Percentiles rank a stretch among this genome's conserved stretches.
phyloP scores from a whole-genome alignment of 192 early-diverging fungal species.

The Rhizoclosmatium sp. region DNA sequence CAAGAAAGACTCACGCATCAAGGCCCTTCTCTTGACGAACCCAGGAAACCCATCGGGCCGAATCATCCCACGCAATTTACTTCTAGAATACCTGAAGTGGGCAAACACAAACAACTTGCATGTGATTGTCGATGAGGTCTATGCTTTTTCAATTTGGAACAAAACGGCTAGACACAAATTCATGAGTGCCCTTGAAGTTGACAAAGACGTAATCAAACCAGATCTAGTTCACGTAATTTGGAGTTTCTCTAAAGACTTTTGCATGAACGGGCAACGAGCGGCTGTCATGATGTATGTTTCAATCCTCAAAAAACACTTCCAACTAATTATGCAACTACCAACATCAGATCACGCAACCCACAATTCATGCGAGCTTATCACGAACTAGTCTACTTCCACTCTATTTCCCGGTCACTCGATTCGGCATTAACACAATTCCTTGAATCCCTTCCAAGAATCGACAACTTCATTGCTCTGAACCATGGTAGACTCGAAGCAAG shows the following conservation, averaged over 20 bases:
- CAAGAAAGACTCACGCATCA: constrained; percentile 16
- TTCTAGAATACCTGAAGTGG: constrained; percentile 68
- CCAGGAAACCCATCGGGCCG: constrained; percentile 75
- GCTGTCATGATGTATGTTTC: constrained; percentile 67
- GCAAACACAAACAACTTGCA: constrained; percentile 70
- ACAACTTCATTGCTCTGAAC: constrained; percentile 66
- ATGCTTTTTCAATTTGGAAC: constrained; percentile 55
- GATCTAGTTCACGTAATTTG: constrained; percentile 71
- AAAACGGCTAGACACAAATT: neutral
- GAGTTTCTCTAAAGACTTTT: constrained; percentile 87
- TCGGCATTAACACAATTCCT: constrained; percentile 64
- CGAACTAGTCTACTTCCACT: constrained; percentile 59
- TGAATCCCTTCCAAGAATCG: constrained; percentile 62
- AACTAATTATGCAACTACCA: neutral
- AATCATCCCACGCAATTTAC: constrained; percentile 57
- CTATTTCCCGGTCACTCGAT: constrained; percentile 69
- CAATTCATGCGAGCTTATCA: constrained; percentile 19
- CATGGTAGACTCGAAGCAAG: constrained; percentile 59
- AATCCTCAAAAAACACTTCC: neutral
- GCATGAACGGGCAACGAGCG: constrained; percentile 75
- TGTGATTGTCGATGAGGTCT: constrained; percentile 83
- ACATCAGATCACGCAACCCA: constrained; percentile 25
- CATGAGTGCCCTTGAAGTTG: neutral
- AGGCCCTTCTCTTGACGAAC: constrained; percentile 72
- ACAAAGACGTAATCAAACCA: neutral